Percentiles rank a stretch among this genome's conserved stretches.
These are phyloP conservation scores for Avena insularis DNA, from an alignment of 176 grass and related monocot genomes.

Conservation along the genomic window DNA sequence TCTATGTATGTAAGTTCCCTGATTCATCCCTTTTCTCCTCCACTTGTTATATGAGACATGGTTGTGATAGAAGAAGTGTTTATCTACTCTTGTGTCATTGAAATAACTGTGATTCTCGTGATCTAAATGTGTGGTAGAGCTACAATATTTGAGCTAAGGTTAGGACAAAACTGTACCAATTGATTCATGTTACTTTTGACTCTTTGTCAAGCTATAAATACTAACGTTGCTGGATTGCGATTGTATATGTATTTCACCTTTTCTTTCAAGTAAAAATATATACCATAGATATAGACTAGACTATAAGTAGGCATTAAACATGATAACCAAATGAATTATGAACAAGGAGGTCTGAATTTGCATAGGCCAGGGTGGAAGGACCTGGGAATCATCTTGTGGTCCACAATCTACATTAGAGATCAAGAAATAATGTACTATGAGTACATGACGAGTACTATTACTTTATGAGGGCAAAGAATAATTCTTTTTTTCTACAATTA, in stretches of 20 bases:
- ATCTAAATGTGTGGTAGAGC: no score
- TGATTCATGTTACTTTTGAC: not conserved
- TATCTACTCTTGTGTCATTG: no score
- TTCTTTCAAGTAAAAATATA: not conserved
- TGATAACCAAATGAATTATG: not conserved
- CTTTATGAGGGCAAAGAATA: constrained; percentile 18
- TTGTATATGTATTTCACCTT: not conserved
- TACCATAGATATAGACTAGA: not conserved
- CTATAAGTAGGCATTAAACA: not conserved
- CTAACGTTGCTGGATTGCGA: not conserved
- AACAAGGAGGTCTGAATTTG: not conserved
- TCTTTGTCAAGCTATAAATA: not conserved
- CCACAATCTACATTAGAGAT: not conserved
- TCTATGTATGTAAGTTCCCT: no score
- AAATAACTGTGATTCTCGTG: no score
- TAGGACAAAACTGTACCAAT: not conserved
- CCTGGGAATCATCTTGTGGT: constrained; percentile 5
- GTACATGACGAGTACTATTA: constrained; percentile 6
- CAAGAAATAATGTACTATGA: constrained; percentile 25
- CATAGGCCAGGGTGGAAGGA: not conserved
- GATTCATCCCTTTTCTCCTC: no score
- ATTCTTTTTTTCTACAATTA: not conserved
- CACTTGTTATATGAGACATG: no score
- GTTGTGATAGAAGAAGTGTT: no score
- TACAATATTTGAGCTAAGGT: not conserved